Percentiles rank a stretch among this genome's conserved stretches.
Conservation (phyloP, 1,139 yeast species). For the Arxiozyma bovina region DNA sequence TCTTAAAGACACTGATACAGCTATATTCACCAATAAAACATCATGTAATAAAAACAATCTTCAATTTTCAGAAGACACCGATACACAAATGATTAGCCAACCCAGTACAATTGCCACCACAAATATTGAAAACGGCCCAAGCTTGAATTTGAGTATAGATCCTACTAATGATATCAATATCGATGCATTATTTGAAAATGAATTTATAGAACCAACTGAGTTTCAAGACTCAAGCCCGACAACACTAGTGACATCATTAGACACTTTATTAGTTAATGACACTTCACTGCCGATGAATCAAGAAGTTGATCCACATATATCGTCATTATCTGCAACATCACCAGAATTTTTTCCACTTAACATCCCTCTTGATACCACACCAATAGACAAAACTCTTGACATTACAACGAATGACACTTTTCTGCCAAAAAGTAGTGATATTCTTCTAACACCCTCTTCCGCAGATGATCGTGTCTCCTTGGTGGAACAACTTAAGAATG, state of each 20-base stretch:
- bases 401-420: neutral
- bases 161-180: neutral
- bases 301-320: neutral
- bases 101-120: neutral
- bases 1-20: neutral
- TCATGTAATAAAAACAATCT: neutral
- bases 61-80: neutral
- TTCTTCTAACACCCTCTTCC: neutral
- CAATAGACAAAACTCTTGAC: constrained; percentile 1
- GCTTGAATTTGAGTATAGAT: neutral
- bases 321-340: neutral
- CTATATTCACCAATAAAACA: neutral
- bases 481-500: constrained; percentile 11
- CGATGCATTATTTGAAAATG: neutral
- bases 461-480: constrained; percentile 3
- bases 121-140: neutral
- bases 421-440: neutral
- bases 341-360: neutral
- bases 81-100: neutral
- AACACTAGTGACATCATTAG: neutral
- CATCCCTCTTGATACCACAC: neutral
- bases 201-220: neutral
- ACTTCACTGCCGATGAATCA: neutral
- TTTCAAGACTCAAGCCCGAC: neutral
- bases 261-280: neutral